phyloP scores from a whole-genome alignment of 169 alveolate species.

The Amoebophrya sp. region DNA sequence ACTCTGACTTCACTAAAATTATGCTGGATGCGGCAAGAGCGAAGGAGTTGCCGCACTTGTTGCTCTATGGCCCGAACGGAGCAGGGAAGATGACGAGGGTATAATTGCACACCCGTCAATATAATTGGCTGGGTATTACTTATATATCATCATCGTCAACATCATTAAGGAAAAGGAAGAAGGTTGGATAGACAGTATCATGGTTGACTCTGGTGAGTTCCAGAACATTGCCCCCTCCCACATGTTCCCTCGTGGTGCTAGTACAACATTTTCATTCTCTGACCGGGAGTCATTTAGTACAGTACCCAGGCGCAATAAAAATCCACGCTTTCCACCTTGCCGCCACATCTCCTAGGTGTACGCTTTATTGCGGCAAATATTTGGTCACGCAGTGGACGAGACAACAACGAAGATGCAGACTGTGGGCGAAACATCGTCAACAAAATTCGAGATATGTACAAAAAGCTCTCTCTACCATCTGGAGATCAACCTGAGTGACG shows the following conservation, averaged over 20 bases:
- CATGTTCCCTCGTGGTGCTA: too few relatives aligned
- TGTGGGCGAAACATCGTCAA: not conserved
- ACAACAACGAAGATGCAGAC: not conserved
- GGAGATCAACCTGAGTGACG: not conserved
- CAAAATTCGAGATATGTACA: not conserved
- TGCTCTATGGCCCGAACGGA: not conserved
- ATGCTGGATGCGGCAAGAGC: not conserved
- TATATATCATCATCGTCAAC: too few relatives aligned
- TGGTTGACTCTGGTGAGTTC: too few relatives aligned
- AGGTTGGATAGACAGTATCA: too few relatives aligned
- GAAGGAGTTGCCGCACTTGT: not conserved
- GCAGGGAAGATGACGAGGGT: not conserved
- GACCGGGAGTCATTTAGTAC: too few relatives aligned
- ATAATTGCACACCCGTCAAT: too few relatives aligned
- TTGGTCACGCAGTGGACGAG: not conserved
- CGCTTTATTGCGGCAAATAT: not conserved
- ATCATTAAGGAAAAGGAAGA: too few relatives aligned
- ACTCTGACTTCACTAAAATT: not conserved
- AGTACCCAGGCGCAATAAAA: too few relatives aligned
- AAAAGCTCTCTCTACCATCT: not conserved
- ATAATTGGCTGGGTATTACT: too few relatives aligned
- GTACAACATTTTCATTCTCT: too few relatives aligned
- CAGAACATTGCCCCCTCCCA: too few relatives aligned
- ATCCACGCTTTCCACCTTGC: too few relatives aligned
- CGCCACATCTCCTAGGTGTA: not conserved